These are phyloP conservation scores for Podospora conica DNA, from an alignment of 495 filamentous ascomycete species.

Conservation along the genomic window DNA sequence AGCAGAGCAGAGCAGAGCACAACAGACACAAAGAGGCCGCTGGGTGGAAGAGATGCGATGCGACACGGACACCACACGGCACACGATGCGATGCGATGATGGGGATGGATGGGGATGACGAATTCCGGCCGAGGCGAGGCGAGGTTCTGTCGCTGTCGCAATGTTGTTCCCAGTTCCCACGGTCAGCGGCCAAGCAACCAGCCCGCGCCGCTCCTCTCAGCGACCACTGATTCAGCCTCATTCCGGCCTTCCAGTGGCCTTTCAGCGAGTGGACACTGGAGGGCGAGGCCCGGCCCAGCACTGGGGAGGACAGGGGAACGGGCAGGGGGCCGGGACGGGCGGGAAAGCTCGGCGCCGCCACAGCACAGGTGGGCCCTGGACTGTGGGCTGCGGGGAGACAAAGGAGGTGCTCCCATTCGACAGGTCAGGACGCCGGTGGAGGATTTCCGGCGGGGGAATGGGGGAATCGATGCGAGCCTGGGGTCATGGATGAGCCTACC, in stretches of 20 bases:
- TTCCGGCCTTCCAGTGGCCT: constrained; percentile 10
- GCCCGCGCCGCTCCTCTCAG: constrained; percentile 15
- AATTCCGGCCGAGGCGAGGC: constrained; percentile 18
- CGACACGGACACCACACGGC: not conserved
- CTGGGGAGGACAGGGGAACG: not conserved
- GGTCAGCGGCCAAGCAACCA: constrained; percentile 10
- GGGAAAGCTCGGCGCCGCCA: not conserved
- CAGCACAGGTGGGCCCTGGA: too few relatives aligned
- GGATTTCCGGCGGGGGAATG: not conserved
- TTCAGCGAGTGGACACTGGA: too few relatives aligned
- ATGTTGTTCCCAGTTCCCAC: constrained; percentile 5
- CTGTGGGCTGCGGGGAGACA: not conserved
- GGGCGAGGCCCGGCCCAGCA: not conserved
- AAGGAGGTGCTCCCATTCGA: not conserved
- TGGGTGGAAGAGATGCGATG: not conserved
- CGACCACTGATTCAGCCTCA: constrained; percentile 30
- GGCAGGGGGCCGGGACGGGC: not conserved
- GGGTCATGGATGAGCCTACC: too few relatives aligned
- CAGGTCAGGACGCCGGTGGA: not conserved
- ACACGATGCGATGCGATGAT: not conserved
- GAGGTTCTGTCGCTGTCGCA: constrained; percentile 12
- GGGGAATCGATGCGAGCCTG: not conserved
- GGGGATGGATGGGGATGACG: constrained; percentile 18
- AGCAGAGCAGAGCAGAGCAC: not conserved
- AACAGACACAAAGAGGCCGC: not conserved